These are phyloP conservation scores for Gillenia trifoliata DNA, from an alignment of 306 rosid species.

Conservation along the genomic window DNA sequence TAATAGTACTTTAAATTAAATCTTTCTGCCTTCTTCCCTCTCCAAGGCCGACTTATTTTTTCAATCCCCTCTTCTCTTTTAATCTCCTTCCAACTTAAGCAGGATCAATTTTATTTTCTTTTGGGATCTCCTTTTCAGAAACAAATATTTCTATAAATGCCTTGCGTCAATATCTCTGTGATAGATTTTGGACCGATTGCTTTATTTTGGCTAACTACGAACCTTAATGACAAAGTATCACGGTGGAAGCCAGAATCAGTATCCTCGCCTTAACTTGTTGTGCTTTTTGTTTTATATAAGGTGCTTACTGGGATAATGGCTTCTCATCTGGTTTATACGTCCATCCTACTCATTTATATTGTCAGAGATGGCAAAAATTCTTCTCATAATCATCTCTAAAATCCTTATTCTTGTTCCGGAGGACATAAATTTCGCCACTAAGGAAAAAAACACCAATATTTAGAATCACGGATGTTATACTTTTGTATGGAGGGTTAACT, in stretches of 20 bases:
- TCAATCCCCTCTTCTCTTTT: slow-evolving; percentile 85
- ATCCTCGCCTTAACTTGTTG: slow-evolving; percentile 73
- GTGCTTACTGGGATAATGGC: slow-evolving; percentile 55
- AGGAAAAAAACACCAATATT: neutral
- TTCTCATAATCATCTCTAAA: slow-evolving; percentile 82
- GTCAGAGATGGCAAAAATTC: slow-evolving; percentile 70
- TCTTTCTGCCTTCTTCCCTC: slow-evolving; percentile 77
- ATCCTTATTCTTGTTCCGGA: slow-evolving; percentile 70
- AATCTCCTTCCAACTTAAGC: too few relatives aligned
- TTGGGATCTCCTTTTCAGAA: slow-evolving; percentile 37
- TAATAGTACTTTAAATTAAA: slow-evolving; percentile 65
- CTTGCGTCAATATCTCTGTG: slow-evolving; percentile 27
- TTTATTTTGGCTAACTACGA: slow-evolving; percentile 53
- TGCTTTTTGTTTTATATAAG: slow-evolving; percentile 31
- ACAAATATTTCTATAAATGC: slow-evolving; percentile 44
- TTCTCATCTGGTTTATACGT: too few relatives aligned
- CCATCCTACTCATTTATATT: slow-evolving; percentile 76
- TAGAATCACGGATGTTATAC: neutral
- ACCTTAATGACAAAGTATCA: too few relatives aligned
- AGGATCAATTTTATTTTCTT: slow-evolving; percentile 53
- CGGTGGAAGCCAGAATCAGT: slow-evolving; percentile 47
- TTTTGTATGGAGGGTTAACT: neutral
- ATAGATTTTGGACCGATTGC: slow-evolving; percentile 34
- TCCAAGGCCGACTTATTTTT: slow-evolving; percentile 77
- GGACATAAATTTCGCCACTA: slow-evolving; percentile 78